Conservation (phyloP, 257 asterid genomes). For the Ophiorrhiza pumila region DNA sequence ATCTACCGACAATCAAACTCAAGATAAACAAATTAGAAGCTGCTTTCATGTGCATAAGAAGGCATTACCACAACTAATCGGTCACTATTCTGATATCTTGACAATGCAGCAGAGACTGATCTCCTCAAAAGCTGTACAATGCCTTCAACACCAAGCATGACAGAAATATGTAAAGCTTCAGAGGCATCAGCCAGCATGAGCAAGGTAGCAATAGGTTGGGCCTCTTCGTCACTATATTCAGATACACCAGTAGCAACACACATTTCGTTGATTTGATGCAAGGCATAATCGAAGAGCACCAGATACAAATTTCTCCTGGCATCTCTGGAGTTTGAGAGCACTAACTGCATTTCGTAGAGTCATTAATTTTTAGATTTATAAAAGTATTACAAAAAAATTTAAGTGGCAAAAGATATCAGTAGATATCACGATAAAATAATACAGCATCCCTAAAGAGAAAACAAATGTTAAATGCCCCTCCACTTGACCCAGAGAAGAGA, state of each 20-base stretch:
- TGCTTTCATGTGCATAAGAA: neutral
- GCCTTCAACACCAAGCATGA: constrained; percentile 93
- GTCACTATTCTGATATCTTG: constrained; percentile 84
- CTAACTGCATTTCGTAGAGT: constrained; percentile 52
- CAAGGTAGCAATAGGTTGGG: constrained; percentile 88
- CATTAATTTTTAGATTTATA: neutral
- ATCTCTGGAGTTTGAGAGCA: constrained; percentile 85
- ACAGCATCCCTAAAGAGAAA: neutral
- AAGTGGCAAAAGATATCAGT: neutral
- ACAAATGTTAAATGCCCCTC: neutral
- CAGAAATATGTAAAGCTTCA: constrained; percentile 90
- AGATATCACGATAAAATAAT: neutral
- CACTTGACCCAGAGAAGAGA: neutral
- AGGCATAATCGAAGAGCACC: constrained; percentile 91
- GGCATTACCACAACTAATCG: constrained; percentile 73
- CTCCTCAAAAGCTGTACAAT: constrained; percentile 76
- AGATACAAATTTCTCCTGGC: constrained; percentile 85
- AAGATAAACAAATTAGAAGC: constrained; percentile 4
- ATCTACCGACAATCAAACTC: neutral
- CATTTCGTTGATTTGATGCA: constrained; percentile 83
- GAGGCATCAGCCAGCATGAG: constrained; percentile 97
- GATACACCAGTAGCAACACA: constrained; percentile 77
- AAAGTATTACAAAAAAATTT: neutral
- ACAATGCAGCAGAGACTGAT: constrained; percentile 76
- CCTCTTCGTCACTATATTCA: constrained; percentile 90